Evolutionary conservation across 768 basidiomycete genomes (phyloP).

Genomic region (Exsudoporus frostii): DNA sequence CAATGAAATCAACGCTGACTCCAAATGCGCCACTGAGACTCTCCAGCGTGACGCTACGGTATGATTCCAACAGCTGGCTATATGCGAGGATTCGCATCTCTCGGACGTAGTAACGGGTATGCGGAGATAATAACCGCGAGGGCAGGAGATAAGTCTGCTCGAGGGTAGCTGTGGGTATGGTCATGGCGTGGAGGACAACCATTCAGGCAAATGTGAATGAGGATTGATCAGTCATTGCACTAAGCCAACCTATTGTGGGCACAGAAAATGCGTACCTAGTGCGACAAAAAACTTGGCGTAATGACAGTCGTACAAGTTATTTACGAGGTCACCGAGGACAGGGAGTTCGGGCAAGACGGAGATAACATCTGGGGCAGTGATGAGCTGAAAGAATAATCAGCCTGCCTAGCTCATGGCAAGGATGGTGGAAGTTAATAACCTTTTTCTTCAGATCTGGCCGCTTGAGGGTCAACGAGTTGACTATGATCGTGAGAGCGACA

Average conservation of each 20-base stretch:
- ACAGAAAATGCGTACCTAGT: constrained; percentile 51
- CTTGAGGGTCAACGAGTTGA: constrained; percentile 71
- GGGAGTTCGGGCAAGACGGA: constrained; percentile 82
- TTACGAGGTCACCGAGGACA: constrained; percentile 75
- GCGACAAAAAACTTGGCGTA: constrained; percentile 94
- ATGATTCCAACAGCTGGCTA: constrained; percentile 86
- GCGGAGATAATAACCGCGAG: constrained; percentile 80
- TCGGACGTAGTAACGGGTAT: constrained; percentile 86
- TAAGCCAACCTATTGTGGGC: not conserved
- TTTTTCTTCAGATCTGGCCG: constrained; percentile 91
- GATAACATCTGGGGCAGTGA: constrained; percentile 83
- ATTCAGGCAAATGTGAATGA: not conserved
- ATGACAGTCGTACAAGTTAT: constrained; percentile 87
- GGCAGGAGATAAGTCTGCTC: constrained; percentile 87
- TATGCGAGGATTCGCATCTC: constrained; percentile 97
- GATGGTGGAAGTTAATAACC: constrained; percentile 37
- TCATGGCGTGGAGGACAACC: not conserved
- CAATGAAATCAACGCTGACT: constrained; percentile 83
- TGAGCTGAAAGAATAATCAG: constrained; percentile 51
- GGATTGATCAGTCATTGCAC: constrained; percentile 7
- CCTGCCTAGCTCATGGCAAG: not conserved
- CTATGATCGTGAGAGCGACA: constrained; percentile 78
- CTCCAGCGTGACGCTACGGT: constrained; percentile 84
- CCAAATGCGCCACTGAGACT: constrained; percentile 86
- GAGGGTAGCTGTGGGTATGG: constrained; percentile 60